phyloP scores from a whole-genome alignment of 202 grass and related monocot species.

The Saccharum hybrid region DNA sequence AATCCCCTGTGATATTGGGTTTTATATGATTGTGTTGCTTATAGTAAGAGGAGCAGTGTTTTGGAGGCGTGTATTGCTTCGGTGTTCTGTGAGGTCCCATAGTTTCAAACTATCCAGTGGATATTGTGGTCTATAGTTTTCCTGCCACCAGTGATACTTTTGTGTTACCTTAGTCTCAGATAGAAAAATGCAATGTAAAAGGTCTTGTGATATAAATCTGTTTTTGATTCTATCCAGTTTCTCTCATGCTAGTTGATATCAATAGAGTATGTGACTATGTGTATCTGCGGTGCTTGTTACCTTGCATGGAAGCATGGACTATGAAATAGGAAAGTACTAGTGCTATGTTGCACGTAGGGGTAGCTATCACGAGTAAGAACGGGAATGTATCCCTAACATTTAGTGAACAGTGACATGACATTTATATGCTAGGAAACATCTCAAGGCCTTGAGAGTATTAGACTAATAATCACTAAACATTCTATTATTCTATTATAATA shows the following conservation, averaged over 20 bases:
- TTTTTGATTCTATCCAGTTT: constrained; percentile 12
- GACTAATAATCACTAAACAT: neutral
- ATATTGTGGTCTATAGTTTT: neutral
- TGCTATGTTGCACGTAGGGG: neutral
- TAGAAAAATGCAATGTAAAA: neutral
- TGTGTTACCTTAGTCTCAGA: too few relatives aligned
- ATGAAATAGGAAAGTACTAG: neutral
- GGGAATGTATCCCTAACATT: too few relatives aligned
- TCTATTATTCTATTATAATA: neutral
- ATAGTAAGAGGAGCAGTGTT: neutral
- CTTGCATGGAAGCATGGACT: neutral
- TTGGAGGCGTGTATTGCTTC: neutral
- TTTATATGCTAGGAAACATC: constrained; percentile 19
- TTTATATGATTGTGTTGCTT: neutral
- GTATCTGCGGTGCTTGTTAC: neutral
- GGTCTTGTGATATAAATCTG: neutral
- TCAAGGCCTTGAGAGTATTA: constrained; percentile 1
- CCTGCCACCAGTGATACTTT: neutral
- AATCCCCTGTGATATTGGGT: neutral
- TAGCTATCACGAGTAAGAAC: constrained; percentile 24
- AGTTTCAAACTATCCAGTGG: neutral
- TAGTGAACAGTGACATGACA: neutral
- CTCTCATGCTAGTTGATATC: neutral
- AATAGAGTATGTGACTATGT: neutral
- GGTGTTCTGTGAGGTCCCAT: constrained; percentile 4